phyloP scores from a whole-genome alignment of 805 yeast species.

The Clavispora asparagi region DNA sequence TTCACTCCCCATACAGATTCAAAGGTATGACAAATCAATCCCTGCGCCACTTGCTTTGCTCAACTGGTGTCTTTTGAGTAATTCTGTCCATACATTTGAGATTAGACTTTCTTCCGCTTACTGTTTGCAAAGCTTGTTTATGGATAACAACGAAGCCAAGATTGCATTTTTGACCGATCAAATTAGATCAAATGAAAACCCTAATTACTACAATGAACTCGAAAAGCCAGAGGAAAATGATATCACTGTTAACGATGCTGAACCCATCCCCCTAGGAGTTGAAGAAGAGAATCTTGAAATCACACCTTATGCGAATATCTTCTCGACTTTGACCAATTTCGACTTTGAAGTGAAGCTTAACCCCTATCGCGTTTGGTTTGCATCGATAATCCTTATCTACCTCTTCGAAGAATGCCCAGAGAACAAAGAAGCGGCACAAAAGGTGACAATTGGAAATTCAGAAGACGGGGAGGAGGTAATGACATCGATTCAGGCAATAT shows the following conservation, averaged over 20 bases:
- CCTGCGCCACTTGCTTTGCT: slow-evolving; percentile 74
- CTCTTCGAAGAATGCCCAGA: slow-evolving; percentile 53
- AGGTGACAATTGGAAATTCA: slow-evolving; percentile 52
- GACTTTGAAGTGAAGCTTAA: slow-evolving; percentile 61
- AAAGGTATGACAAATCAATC: slow-evolving; percentile 31
- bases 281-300: slow-evolving; percentile 7
- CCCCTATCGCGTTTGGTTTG: slow-evolving; percentile 86
- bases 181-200: slow-evolving; percentile 33
- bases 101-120: slow-evolving; percentile 68
- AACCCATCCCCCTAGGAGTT: not conserved
- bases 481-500: slow-evolving; percentile 66
- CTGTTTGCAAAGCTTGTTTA: slow-evolving; percentile 64
- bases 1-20: slow-evolving; percentile 43
- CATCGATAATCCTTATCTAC: slow-evolving; percentile 59
- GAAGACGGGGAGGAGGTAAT: slow-evolving; percentile 65
- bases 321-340: slow-evolving; percentile 68
- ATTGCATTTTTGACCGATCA: slow-evolving; percentile 64
- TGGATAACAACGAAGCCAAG: slow-evolving; percentile 58
- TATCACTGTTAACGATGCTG: not conserved
- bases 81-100: slow-evolving; percentile 82
- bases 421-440: slow-evolving; percentile 43
- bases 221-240: slow-evolving; percentile 3
- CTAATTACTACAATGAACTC: slow-evolving; percentile 18
- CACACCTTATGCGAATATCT: slow-evolving; percentile 53
- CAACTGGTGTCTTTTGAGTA: slow-evolving; percentile 75